Base-by-base conservation (phyloP, 1,139 yeast genomes). In the Suhomyces ambrosiae region DNA sequence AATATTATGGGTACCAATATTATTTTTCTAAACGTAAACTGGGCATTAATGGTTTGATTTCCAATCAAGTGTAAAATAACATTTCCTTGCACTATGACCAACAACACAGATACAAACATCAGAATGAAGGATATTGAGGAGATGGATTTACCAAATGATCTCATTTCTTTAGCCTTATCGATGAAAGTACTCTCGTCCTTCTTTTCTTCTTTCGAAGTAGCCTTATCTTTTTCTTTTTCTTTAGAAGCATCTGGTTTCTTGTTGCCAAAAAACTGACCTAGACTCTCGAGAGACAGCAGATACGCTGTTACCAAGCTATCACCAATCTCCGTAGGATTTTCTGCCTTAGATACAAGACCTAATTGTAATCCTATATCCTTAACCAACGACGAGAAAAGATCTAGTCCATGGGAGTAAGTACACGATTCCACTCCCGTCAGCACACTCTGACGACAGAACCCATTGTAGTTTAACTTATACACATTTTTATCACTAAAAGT, bases 381-480 rank as follows among this genome's bases (percentile, higher is more conserved):
- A 5, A 38, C 36, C 19, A 44, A 28, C 7, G 39, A 18, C 8
- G 39, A 27, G 14, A 35, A 32, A 17, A 44, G 29, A 27, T 44
- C 47, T 9, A 44, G 37, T 5, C 47, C 47, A 18, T 33, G 11
- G 17, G 34, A 21, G 10, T 17, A 18, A 6, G 32, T 14, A 16
- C 47, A 44, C 13, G 12, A 18, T 18, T 27, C 31, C 4, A 12
- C 23, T 14, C 31, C 47, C 3, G 48, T 44, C 14, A n/a, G 25
- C 21, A 33, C 25, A 18, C 63, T 61, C 10, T 53, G 38, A 25
- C 79, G 68, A 52, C 82, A 77, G 53, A 69, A 79, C 1, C 83
- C 82, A 38, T 66, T 57, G 34, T 67, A 63, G 49, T 68, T 75
- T 46, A 79, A 63, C 29, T 64, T 63, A 50, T 62, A 79, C 9